phyloP scores from a whole-genome alignment of 106 monocot species.

The Dendrobium officinale region DNA sequence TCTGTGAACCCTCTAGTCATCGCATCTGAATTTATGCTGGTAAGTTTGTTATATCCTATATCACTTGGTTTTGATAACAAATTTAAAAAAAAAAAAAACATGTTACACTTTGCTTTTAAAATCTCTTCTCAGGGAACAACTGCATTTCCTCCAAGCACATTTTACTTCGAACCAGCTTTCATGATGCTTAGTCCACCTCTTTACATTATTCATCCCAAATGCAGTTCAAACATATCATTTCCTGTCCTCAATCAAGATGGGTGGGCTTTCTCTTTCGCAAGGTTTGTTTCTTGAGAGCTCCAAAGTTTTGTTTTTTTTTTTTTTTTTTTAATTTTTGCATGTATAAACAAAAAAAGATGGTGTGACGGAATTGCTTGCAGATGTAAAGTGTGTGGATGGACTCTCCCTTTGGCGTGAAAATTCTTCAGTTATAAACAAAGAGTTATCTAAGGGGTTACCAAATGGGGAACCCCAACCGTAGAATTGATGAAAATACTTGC shows the following conservation, averaged over 20 bases:
- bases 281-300: not conserved
- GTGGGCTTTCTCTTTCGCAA: not conserved
- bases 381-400: constrained; percentile 42
- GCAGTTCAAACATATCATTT: constrained; percentile 11
- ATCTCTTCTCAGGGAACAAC: constrained; percentile 1
- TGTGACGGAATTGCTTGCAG: constrained; percentile 10
- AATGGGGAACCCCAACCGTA: constrained; percentile 24
- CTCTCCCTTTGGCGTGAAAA: constrained; percentile 42
- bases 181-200: not conserved
- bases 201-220: constrained; percentile 19
- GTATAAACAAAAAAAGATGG: not conserved
- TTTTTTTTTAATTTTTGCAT: not conserved
- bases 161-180: constrained; percentile 4
- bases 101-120: not conserved
- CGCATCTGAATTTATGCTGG: constrained; percentile 7
- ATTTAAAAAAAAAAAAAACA: not conserved
- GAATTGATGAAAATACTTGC: constrained; percentile 39
- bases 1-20: not conserved
- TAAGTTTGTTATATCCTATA: not conserved
- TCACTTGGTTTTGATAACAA: not conserved
- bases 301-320: not conserved
- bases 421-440: constrained; percentile 43
- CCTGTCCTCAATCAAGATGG: constrained; percentile 2
- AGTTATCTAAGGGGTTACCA: constrained; percentile 37
- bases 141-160: not conserved